Conservation (phyloP, 208 protist species). For the Leishmania tropica region DNA sequence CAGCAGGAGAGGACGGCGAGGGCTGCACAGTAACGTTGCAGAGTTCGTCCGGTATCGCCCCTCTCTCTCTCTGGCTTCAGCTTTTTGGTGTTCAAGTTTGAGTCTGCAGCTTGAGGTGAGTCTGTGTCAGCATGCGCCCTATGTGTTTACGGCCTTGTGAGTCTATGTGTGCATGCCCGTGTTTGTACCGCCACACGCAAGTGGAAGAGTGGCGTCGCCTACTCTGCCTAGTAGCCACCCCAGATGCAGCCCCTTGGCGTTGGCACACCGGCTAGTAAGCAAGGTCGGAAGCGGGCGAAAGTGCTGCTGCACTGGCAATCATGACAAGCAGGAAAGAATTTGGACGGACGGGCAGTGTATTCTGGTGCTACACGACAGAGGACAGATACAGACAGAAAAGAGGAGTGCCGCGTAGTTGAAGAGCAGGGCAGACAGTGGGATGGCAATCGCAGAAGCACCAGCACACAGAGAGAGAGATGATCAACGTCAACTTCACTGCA, state of each 20-base stretch:
- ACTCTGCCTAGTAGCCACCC: background rate
- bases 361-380: background rate
- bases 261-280: background rate
- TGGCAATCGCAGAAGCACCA: background rate
- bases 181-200: background rate
- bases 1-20: background rate
- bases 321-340: background rate
- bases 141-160: background rate
- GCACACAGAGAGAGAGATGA: background rate
- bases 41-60: background rate
- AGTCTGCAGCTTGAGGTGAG: background rate
- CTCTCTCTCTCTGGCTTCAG: background rate
- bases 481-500: background rate
- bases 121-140: background rate
- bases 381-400: background rate
- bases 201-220: background rate
- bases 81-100: background rate
- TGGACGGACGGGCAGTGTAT: background rate
- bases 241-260: background rate
- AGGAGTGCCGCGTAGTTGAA: background rate
- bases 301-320: background rate
- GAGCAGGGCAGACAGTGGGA: background rate
- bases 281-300: background rate
- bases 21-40: background rate
- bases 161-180: constrained; percentile 6